phyloP scores from a whole-genome alignment of 495 filamentous ascomycete species.

The Hypoxylon fragiforme region DNA sequence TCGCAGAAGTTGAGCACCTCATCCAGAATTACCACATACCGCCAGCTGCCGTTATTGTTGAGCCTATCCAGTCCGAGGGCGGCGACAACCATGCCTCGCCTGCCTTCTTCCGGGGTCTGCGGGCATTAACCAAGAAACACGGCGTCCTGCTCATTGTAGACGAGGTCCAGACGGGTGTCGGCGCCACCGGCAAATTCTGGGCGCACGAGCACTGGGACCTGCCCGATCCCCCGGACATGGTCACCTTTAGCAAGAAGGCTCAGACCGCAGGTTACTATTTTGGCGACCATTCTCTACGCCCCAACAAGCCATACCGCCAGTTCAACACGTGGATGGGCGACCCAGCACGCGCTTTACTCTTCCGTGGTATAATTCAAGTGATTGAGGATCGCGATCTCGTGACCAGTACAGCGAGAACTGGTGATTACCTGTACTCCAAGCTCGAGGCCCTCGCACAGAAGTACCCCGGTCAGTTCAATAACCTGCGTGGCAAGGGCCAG shows the following conservation, averaged over 20 bases:
- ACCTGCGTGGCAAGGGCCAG: slow-evolving; percentile 90
- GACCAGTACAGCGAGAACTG: slow-evolving; percentile 75
- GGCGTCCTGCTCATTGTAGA: slow-evolving; percentile 93
- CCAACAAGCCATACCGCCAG: slow-evolving; percentile 98
- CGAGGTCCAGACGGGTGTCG: slow-evolving; percentile 97
- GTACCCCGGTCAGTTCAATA: slow-evolving; percentile 83
- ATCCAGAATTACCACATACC: slow-evolving; percentile 83
- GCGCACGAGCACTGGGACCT: slow-evolving; percentile 98
- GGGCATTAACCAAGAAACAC: slow-evolving; percentile 82
- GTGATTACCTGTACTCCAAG: slow-evolving; percentile 78
- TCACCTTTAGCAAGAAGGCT: slow-evolving; percentile 98
- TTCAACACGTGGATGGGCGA: slow-evolving; percentile 99
- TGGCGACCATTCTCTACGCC: slow-evolving; percentile 82
- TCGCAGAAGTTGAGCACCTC: slow-evolving; percentile 85
- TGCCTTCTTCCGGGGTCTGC: slow-evolving; percentile 86
- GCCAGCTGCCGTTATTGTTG: slow-evolving; percentile 86
- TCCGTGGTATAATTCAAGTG: slow-evolving; percentile 89
- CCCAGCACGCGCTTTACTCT: slow-evolving; percentile 84
- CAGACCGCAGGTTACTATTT: slow-evolving; percentile 98
- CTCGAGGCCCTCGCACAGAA: slow-evolving; percentile 69
- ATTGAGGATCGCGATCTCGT: slow-evolving; percentile 82
- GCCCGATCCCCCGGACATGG: slow-evolving; percentile 87
- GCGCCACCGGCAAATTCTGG: slow-evolving; percentile 97
- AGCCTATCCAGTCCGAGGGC: slow-evolving; percentile 97
- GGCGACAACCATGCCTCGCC: slow-evolving; percentile 98